These are phyloP conservation scores for Plasmopara viticola DNA, from an alignment of 352 stramenopile species.

Conservation along the genomic window DNA sequence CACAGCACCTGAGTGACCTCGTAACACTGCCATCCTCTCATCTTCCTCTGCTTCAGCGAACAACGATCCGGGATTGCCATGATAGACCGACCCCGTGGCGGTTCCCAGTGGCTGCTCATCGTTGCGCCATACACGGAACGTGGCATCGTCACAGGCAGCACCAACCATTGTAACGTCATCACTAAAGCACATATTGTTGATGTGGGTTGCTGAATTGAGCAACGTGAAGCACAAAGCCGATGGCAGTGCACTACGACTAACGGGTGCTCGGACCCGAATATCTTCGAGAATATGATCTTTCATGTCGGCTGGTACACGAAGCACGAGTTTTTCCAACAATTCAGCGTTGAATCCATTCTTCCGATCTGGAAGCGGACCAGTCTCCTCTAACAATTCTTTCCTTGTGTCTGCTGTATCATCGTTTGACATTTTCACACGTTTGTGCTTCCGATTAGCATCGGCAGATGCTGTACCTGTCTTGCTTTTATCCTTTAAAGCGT, in stretches of 20 bases:
- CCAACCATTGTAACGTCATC: constrained; percentile 73
- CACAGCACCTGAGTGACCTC: constrained; percentile 77
- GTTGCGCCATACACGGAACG: constrained; percentile 79
- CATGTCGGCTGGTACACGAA: constrained; percentile 57
- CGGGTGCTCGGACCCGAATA: constrained; percentile 37
- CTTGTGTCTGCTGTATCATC: constrained; percentile 31
- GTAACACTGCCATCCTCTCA: constrained; percentile 60
- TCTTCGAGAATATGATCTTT: constrained; percentile 68
- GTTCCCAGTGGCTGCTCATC: constrained; percentile 71
- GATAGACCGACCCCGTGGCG: constrained; percentile 51
- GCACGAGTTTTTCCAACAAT: constrained; percentile 74
- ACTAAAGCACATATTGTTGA: constrained; percentile 82
- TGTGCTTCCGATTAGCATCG: constrained; percentile 54
- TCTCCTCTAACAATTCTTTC: constrained; percentile 49
- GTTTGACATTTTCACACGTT: constrained; percentile 39
- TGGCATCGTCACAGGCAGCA: constrained; percentile 60
- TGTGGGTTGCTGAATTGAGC: constrained; percentile 64
- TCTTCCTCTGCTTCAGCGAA: constrained; percentile 53
- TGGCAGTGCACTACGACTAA: constrained; percentile 50
- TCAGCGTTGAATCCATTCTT: constrained; percentile 63
- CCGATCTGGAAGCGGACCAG: constrained; percentile 60
- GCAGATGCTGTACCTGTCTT: constrained; percentile 15
- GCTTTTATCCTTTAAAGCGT: constrained; percentile 41
- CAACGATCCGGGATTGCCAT: constrained; percentile 28
- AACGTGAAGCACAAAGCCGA: constrained; percentile 76